Evolutionary conservation across 1,284 basidiomycete genomes (phyloP).

Genomic region (Vanrija humicola): DNA sequence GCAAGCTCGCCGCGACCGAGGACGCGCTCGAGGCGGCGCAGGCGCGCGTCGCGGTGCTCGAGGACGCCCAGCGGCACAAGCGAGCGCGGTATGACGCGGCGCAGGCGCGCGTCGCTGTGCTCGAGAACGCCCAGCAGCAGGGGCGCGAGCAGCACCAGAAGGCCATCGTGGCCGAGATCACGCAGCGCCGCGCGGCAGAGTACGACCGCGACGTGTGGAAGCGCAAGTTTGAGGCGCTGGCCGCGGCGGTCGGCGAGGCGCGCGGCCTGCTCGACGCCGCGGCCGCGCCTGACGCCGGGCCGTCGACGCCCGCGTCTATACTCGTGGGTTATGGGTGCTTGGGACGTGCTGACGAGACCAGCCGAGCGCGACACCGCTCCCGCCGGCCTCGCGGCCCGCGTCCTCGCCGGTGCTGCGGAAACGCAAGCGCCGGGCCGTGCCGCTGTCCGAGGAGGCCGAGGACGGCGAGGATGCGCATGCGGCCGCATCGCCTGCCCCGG

Average conservation of each 20-base stretch:
- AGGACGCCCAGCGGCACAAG: conserved; percentile 5
- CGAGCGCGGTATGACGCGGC: not conserved
- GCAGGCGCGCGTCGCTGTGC: not conserved
- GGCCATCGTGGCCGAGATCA: not conserved
- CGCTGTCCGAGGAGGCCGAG: not conserved
- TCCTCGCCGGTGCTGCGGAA: not conserved
- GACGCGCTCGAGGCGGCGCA: conserved; percentile 16
- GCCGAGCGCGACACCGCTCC: not conserved
- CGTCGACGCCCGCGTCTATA: too few relatives aligned
- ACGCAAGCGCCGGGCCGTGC: not conserved
- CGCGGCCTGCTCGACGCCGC: not conserved
- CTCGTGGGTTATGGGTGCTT: too few relatives aligned
- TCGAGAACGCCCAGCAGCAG: conserved; percentile 4
- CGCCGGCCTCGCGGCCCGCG: not conserved
- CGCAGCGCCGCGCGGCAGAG: not conserved
- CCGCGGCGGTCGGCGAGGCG: not conserved
- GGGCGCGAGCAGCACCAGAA: not conserved
- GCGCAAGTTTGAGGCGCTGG: conserved; percentile 2
- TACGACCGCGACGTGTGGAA: conserved; percentile 12
- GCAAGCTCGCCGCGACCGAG: conserved; percentile 29
- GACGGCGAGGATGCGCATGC: not conserved
- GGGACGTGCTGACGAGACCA: not conserved
- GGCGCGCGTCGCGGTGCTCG: conserved; percentile 1
- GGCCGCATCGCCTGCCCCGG: not conserved
- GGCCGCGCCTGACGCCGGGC: not conserved